Evolutionary conservation across 2,329 filamentous ascomycete species (phyloP), one percentile per base, ranked within the genome.

Genomic region (Fusarium agapanthi): DNA sequence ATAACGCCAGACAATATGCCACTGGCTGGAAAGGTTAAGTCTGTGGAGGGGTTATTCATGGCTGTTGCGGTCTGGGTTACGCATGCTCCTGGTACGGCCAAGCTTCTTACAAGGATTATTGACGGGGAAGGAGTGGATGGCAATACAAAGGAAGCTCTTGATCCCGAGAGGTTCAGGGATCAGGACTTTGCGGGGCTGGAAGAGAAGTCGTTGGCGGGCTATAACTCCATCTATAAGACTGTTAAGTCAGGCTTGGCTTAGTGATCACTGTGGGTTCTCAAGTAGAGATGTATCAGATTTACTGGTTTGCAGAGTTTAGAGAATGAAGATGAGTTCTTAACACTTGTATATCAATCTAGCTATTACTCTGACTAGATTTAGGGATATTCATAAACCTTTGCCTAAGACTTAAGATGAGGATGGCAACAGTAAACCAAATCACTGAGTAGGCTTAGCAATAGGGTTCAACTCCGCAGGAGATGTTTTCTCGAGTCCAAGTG

Each of bases 1-100:
- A 77, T 77, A 74, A 77, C 75, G 0, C 75, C 75, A 2, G 75
- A 77, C 18, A 77, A 77, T 28, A 77, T 77, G 75, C 75, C 75
- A 0, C 47, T 77, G 1, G 72, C 68, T 18, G 75, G 75, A 1
- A 38, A 32, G 4, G 61, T 73, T 0, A 3, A 18, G 3, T 75
- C 72, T 1, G 28, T 74, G 0, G 24, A 55, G 0, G 75, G 75
- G 0, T 13, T 77, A 6, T 70, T 65, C 15, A 61, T 75, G 59
- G 70, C 68, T 5, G 70, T 73, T 12, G 75, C 74, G 0, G 73
- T 77, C 8, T 77, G 75, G 75, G 72, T 77, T 0, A 77, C 75
- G 0, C 75, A 77, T 18, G 74, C 67, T 4, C 72, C 72, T 4
- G 75, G 67, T 3, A 65, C 54, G 13, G 75, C 72, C 0, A 77